Base-by-base conservation (phyloP, 345 rosid species). In the Garcia nutans region DNA sequence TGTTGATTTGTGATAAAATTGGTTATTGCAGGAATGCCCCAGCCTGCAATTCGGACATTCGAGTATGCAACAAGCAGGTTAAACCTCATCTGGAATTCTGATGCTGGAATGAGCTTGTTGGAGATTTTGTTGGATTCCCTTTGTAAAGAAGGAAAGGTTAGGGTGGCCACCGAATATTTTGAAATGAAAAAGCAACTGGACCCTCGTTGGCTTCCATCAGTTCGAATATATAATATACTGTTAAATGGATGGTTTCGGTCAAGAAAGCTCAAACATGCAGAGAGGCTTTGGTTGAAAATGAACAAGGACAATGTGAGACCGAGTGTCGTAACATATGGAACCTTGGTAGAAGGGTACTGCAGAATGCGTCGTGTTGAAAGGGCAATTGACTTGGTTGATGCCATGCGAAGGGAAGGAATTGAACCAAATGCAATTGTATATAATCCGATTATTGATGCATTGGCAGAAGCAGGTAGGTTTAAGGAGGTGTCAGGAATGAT, bases 201-300 rank as follows among this genome's bases (percentile, higher is more conserved):
- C 54, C 37, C 75, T 2, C 74, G 73, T n/a, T 92, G 91, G 93
- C 65, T 79, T 72, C 90, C 96, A 0, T 83, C 96, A 12, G 77
- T 87, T 78, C 78, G 87, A 60, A 78, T 88, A 16, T 90, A 86
- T 85, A 96, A 89, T 75, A 89, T 90, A 67, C 71, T 93, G 8
- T 55, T 93, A 73, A 92, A 96, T 73, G 99, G 99, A 72, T 93
- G 97, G 98, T 86, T 93, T 59, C 84, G 90, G 9, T 78, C 89
- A 0, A 96, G 89, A 68, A 87, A 86, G 68, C 83, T 96, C 13
- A 85, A 88, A 77, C 86, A 84, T 19, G 97, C 92, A 0, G 98
- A 93, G 88, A 86, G 80, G 8, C 84, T 96, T 62, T 89, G 96
- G 98, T 62, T 66, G 45, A 85, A 89, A 64, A 91, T 93, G 96